Base-by-base conservation (phyloP, 2,329 filamentous ascomycete genomes). In the Exophiala viscosa region DNA sequence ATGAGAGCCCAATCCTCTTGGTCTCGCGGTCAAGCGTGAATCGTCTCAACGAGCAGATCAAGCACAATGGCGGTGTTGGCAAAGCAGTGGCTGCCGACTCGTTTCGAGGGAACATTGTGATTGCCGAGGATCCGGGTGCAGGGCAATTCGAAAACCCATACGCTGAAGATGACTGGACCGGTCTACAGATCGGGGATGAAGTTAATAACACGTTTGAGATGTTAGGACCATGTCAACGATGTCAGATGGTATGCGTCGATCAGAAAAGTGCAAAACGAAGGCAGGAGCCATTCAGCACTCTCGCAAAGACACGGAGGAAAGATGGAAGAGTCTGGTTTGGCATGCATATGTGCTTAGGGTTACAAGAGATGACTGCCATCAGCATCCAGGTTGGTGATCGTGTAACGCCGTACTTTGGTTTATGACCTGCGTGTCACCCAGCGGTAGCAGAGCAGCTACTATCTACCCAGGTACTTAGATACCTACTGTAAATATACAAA, bases 241-340 rank as follows among this genome's bases (percentile, higher is more conserved):
- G 93, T 63, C 90, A 96, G 68, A 97, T 99, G 91, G 86, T 99
- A 8, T 96, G 92, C 66, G 83, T 97, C 41, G 85, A 99, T 65
- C 93, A 96, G 68, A 76, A 83, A 42, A 96, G 86, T 10, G 90
- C 84, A 0, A 78, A 83, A 58, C 87, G 84, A 67, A 83, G 84
- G 58, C 83, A 90, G 58, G 93, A 97, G 68, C 93, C 93, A 0
- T 95, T 93, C 65, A 81, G 87, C 3, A 96, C 90, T 1, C 73
- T 99, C 53, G 86, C 88, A 1, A 96, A 95, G 74, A 95, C 89
- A 9, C 81, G 93, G 61, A 82, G 88, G 51, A 84, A 89, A 58
- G 84, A 88, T 46, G 89, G 90, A 1, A 90, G 90, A 69, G 86
- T 96, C 2, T 87, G 87, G 61, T 99, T 99, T 73, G 93, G 93